These are phyloP conservation scores for Chaetomium sp. DNA, from an alignment of 2,329 filamentous ascomycete genomes.

Conservation along the genomic window DNA sequence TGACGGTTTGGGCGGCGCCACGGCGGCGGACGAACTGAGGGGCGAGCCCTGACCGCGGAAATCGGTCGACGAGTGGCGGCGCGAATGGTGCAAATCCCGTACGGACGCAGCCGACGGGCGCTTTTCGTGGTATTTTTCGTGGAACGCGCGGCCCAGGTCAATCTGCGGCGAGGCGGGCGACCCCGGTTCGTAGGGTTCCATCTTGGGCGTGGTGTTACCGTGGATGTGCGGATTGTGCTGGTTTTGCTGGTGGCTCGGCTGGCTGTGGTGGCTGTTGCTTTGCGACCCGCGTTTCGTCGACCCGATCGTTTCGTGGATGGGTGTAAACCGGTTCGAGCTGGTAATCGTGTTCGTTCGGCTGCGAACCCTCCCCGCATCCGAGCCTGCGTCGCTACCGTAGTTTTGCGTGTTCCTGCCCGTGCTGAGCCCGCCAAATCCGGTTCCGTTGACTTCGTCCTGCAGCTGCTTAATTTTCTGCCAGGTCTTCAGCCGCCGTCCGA, in stretches of 20 bases:
- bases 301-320: constrained; percentile 38
- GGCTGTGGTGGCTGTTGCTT: constrained; percentile 17
- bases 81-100: constrained; percentile 73
- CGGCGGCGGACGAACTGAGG: constrained; percentile 18
- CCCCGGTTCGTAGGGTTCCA: constrained; percentile 37
- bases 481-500: constrained; percentile 81
- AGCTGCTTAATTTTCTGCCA: constrained; percentile 95
- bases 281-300: constrained; percentile 46
- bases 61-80: constrained; percentile 85
- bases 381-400: constrained; percentile 53
- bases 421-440: constrained; percentile 28
- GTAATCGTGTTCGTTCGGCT: constrained; percentile 55
- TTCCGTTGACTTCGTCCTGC: constrained; percentile 74
- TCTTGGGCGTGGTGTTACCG: constrained; percentile 32
- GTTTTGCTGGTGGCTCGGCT: no score
- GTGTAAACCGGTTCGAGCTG: constrained; percentile 35
- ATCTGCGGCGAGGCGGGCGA: constrained; percentile 36
- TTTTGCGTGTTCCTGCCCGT: constrained; percentile 49
- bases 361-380: constrained; percentile 47
- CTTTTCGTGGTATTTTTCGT: constrained; percentile 48
- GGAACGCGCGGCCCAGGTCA: constrained; percentile 42
- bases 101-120: constrained; percentile 76
- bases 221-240: no score
- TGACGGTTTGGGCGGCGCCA: constrained; percentile 37
- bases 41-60: constrained; percentile 44